These are phyloP conservation scores for Diospyros kaki DNA, from an alignment of 148 eudicot species.

Conservation along the genomic window DNA sequence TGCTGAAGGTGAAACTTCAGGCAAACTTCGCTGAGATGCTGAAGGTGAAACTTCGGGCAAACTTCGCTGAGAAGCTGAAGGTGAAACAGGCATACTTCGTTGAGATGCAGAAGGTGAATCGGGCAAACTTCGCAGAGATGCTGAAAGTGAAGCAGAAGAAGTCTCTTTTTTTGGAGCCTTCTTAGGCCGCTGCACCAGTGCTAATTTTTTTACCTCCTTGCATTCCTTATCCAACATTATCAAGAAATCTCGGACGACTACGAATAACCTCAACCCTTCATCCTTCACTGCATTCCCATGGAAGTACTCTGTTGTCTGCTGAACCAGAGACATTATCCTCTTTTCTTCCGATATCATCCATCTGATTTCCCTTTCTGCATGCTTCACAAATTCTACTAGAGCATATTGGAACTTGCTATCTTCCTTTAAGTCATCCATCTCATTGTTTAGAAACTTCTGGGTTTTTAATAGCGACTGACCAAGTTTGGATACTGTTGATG, in stretches of 20 bases:
- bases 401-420: conserved; percentile 39
- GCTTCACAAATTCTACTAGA: conserved; percentile 39
- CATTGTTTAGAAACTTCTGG: conserved; percentile 45
- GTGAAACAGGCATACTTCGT: conserved; percentile 23
- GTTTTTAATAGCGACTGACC: conserved; percentile 44
- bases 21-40: conserved; percentile 16
- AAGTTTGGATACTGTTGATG: conserved; percentile 44
- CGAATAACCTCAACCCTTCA: conserved; percentile 72
- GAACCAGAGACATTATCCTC: conserved; percentile 56
- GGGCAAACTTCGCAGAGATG: conserved; percentile 4
- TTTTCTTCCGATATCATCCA: conserved; percentile 61
- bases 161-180: neutral
- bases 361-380: conserved; percentile 45
- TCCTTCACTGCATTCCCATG: conserved; percentile 73
- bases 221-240: conserved; percentile 64
- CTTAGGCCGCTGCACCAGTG: conserved; percentile 11
- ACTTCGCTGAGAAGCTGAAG: conserved; percentile 18
- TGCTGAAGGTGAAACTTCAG: conserved; percentile 26
- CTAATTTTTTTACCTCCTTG: conserved; percentile 38
- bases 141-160: neutral
- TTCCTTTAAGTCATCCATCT: conserved; percentile 39
- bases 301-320: conserved; percentile 75
- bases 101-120: conserved; percentile 14
- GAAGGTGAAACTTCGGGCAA: conserved; percentile 28
- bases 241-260: conserved; percentile 68